Evolutionary conservation across 495 filamentous ascomycete species (phyloP), one percentile per base, ranked within the genome.

Genomic region (Penicillium crystallinum): DNA sequence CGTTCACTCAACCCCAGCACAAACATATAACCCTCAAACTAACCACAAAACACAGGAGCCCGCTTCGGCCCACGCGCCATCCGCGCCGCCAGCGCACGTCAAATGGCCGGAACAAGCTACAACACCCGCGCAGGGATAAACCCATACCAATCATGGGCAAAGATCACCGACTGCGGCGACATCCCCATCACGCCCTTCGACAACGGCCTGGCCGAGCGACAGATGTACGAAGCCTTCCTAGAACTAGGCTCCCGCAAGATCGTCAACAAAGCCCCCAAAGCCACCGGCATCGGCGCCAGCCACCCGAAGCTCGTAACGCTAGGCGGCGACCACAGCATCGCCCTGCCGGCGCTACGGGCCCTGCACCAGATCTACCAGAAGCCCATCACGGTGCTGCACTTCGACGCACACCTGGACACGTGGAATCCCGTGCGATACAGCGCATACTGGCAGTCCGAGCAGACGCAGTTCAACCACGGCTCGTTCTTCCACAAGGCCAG

Each of bases 401-500:
- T 93, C 67, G 90, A 93, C 59, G 88, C 82, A 9, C 85, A 89
- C 62, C 75, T 88, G 0, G 89, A 95, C 62, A 93, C 89, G 4
- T 92, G 89, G 89, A 82, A 90, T 62, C 89, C 90, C 0, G 80
- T 78, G 11, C 86, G 85, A 49, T 92, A 91, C 67, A 83, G 86
- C 0, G 82, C 79, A 12, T 82, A 83, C 46, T 95, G 89, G 89
- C 67, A 75, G 7, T 79, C 76, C 11, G 77, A 81, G 61, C 87
- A 88, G 62, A 75, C 80, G 8, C 76, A 81, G 52, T 95, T 92
- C 71, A 92, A 84, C 62, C 89, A 95, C 66, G 89, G 89, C 4
- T 84, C 77, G 41, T 91, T 92, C 81, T 93, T 95, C 76, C 88
- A 87, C 81, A 77, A 90, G 42, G 89, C 89, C 2, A 81, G 80